phyloP scores from a whole-genome alignment of 2,329 filamentous ascomycete species.

The Massarina eburnea region DNA sequence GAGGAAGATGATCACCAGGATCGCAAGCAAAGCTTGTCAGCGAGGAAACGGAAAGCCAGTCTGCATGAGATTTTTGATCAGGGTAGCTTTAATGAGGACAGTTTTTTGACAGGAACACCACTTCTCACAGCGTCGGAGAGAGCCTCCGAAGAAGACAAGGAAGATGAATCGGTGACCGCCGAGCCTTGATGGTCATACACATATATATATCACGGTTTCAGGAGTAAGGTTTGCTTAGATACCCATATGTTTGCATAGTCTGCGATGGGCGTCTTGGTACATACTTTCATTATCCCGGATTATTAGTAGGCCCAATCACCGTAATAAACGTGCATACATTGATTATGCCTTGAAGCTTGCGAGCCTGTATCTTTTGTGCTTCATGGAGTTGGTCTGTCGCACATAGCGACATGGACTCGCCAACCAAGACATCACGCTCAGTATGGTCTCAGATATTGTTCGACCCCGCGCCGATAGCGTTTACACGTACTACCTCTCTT shows the following conservation, averaged over 20 bases:
- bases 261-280: neutral
- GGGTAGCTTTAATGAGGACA: slow-evolving; percentile 42
- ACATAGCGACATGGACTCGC: no score
- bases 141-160: slow-evolving; percentile 22
- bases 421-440: no score
- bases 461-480: no score
- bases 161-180: slow-evolving; percentile 15
- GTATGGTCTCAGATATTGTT: no score
- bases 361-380: no score
- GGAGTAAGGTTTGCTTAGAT: neutral
- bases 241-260: neutral
- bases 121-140: slow-evolving; percentile 30
- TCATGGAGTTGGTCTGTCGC: no score
- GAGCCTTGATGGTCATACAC: slow-evolving; percentile 18
- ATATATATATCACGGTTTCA: neutral
- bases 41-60: slow-evolving; percentile 20
- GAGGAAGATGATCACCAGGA: slow-evolving; percentile 17
- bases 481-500: no score
- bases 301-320: neutral
- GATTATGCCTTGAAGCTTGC: neutral
- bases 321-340: neutral
- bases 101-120: slow-evolving; percentile 43
- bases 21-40: slow-evolving; percentile 1
- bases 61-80: slow-evolving; percentile 19
- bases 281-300: neutral